phyloP scores from a whole-genome alignment of 2,329 filamentous ascomycete genomes.

The Stromatinia cepivora region DNA sequence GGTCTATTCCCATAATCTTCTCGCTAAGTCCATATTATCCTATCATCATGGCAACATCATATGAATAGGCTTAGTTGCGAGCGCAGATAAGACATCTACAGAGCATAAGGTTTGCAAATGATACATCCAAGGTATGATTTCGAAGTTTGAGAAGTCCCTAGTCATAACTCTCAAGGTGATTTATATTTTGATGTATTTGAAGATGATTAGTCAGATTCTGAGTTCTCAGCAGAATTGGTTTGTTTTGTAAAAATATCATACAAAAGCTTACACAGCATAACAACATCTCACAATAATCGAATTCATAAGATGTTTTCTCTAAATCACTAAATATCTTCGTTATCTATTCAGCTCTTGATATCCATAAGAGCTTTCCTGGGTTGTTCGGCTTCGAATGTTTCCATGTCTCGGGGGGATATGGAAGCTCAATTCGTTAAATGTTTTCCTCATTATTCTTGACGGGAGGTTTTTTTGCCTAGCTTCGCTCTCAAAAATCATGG shows the following conservation, averaged over 20 bases:
- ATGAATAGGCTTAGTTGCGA: not conserved
- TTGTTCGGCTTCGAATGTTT: too few relatives aligned
- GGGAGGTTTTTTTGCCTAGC: too few relatives aligned
- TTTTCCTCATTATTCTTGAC: too few relatives aligned
- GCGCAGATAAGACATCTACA: not conserved
- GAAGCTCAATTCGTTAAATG: too few relatives aligned
- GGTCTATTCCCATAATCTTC: not conserved
- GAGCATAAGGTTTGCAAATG: not conserved
- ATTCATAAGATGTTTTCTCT: not conserved
- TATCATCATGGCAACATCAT: not conserved
- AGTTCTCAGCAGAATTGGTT: not conserved
- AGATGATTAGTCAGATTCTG: not conserved
- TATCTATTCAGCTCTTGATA: not conserved
- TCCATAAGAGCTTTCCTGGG: not conserved
- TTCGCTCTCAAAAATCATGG: too few relatives aligned
- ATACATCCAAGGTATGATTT: not conserved
- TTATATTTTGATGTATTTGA: not conserved
- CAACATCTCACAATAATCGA: not conserved
- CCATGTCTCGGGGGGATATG: too few relatives aligned
- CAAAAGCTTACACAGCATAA: not conserved
- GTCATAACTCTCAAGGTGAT: not conserved
- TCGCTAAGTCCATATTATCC: not conserved
- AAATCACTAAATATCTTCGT: too few relatives aligned
- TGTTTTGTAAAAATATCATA: not conserved
- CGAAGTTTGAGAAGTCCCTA: not conserved